Percentiles rank a stretch among this genome's conserved stretches.
phyloP scores from a whole-genome alignment of 805 yeast genomes.

The Novakomyces olei region DNA sequence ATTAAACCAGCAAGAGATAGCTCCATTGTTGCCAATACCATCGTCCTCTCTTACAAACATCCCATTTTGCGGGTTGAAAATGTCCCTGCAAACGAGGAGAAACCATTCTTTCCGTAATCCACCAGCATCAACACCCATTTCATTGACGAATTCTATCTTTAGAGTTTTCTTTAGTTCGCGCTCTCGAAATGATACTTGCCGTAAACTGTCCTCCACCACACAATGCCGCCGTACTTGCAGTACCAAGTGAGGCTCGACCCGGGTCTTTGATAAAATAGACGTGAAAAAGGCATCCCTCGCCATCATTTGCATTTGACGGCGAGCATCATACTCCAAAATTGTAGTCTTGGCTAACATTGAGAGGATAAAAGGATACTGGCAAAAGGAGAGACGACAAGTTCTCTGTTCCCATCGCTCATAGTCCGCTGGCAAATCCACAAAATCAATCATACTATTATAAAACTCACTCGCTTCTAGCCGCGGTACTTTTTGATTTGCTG shows the following conservation, averaged over 20 bases:
- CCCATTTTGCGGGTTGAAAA: conserved; percentile 48
- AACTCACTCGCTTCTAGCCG: conserved; percentile 25
- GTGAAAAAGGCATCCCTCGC: conserved; percentile 77
- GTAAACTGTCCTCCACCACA: conserved; percentile 54
- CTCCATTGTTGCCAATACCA: conserved; percentile 23
- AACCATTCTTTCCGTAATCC: conserved; percentile 93
- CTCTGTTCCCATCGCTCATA: conserved; percentile 57
- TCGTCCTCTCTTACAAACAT: conserved; percentile 42
- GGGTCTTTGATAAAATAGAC: conserved; percentile 39
- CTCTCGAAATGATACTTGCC: conserved; percentile 22
- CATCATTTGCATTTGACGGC: conserved; percentile 56
- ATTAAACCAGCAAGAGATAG: conserved; percentile 54
- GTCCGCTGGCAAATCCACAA: conserved; percentile 51
- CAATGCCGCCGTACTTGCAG: conserved; percentile 44
- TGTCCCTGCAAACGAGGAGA: conserved; percentile 39
- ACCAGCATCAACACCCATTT: conserved; percentile 90
- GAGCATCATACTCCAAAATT: conserved; percentile 62
- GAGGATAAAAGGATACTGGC: conserved; percentile 65
- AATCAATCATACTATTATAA: conserved; percentile 68
- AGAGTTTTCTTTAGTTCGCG: conserved; percentile 50
- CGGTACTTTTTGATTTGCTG: conserved; percentile 9
- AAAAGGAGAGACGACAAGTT: conserved; percentile 29
- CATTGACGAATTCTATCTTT: conserved; percentile 59
- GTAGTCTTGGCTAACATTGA: conserved; percentile 66
- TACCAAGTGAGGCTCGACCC: conserved; percentile 44